Conservation (phyloP, 495 filamentous ascomycete genomes). For the Xylaria scruposa region DNA sequence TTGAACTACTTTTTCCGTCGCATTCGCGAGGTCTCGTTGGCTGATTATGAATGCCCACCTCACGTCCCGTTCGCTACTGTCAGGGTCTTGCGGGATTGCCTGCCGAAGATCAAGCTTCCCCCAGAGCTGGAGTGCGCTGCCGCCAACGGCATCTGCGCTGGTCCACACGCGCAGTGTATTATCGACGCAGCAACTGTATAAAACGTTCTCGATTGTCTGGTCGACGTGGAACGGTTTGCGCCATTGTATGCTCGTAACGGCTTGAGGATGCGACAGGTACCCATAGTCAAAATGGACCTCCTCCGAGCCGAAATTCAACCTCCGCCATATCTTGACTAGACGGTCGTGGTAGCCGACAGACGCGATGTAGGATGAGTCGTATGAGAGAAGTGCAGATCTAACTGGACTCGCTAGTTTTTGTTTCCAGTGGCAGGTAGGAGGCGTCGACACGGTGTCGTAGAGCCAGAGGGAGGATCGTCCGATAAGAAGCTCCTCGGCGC, state of each 20-base stretch:
- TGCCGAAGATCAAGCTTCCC: slow-evolving; percentile 78
- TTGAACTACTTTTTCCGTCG: slow-evolving; percentile 78
- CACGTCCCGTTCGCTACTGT: slow-evolving; percentile 53
- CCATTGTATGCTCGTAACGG: slow-evolving; percentile 87
- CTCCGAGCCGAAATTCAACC: slow-evolving; percentile 81
- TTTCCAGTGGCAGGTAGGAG: slow-evolving; percentile 70
- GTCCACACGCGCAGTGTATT: slow-evolving; percentile 85
- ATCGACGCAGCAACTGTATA: slow-evolving; percentile 94
- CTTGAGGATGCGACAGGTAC: slow-evolving; percentile 83
- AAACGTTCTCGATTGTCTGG: slow-evolving; percentile 82
- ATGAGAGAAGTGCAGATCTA: slow-evolving; percentile 81
- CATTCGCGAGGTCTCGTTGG: slow-evolving; percentile 77
- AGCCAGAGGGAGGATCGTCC: slow-evolving; percentile 75
- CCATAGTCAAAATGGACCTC: slow-evolving; percentile 88
- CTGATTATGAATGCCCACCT: slow-evolving; percentile 86
- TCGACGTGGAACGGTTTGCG: slow-evolving; percentile 74
- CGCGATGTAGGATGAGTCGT: slow-evolving; percentile 84
- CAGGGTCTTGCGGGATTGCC: slow-evolving; percentile 63
- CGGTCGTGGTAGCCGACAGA: slow-evolving; percentile 81
- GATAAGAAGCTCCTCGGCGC: slow-evolving; percentile 79
- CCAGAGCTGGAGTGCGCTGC: slow-evolving; percentile 79
- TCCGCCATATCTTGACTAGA: slow-evolving; percentile 90
- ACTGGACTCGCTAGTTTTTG: slow-evolving; percentile 73
- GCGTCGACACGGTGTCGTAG: slow-evolving; percentile 64
- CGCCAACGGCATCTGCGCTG: slow-evolving; percentile 72